phyloP scores from a whole-genome alignment of 495 filamentous ascomycete genomes.

The Hypoxylon crocopeplum region DNA sequence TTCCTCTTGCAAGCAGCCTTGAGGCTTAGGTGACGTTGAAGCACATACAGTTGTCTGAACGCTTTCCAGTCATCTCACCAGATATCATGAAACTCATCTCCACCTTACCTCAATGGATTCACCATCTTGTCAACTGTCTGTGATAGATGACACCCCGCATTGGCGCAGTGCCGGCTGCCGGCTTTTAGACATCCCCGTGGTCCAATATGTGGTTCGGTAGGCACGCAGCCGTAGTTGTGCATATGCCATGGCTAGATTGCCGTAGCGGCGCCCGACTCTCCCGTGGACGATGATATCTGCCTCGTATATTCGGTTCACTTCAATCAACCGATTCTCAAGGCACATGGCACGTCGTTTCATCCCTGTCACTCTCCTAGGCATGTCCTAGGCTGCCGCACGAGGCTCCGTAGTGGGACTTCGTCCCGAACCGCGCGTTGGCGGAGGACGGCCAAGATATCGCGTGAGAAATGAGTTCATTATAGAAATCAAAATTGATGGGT shows the following conservation, averaged over 20 bases:
- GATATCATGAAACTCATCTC: too few relatives aligned
- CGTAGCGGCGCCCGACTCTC: not conserved
- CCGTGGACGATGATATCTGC: not conserved
- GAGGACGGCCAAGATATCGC: not conserved
- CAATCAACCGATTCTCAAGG: not conserved
- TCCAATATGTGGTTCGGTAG: slow-evolving; percentile 6
- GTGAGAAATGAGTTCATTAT: not conserved
- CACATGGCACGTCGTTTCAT: slow-evolving; percentile 7
- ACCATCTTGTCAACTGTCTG: not conserved
- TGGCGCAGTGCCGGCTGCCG: slow-evolving; percentile 1
- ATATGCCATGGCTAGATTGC: not conserved
- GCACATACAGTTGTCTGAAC: too few relatives aligned
- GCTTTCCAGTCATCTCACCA: too few relatives aligned
- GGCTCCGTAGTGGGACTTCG: not conserved
- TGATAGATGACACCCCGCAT: slow-evolving; percentile 22
- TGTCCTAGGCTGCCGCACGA: not conserved
- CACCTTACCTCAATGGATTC: too few relatives aligned
- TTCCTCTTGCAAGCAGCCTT: too few relatives aligned
- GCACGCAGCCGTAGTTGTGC: slow-evolving; percentile 11
- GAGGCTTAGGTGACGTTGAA: too few relatives aligned
- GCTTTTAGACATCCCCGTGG: slow-evolving; percentile 2
- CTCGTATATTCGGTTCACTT: not conserved
- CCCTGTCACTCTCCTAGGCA: not conserved
- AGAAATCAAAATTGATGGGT: slow-evolving; percentile 5
- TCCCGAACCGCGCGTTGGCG: not conserved